Evolutionary conservation across 2,329 filamentous ascomycete genomes (phyloP), one percentile per base, ranked within the genome.

Genomic region (Akanthomyces uredinophilus): DNA sequence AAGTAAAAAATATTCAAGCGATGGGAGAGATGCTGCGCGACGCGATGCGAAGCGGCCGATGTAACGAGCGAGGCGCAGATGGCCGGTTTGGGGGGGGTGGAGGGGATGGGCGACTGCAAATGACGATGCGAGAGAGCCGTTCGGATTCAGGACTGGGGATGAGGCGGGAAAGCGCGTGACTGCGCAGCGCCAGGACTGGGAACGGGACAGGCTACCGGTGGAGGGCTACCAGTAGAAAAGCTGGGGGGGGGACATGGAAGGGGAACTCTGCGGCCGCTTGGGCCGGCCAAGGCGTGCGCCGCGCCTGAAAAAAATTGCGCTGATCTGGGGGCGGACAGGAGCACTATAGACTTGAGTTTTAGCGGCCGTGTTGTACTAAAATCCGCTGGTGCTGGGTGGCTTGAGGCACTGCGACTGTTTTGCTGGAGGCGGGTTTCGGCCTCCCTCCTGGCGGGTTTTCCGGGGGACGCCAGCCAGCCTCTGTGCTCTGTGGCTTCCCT

Each of bases 161-260:
- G 64, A 65, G 71, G 69, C 72, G 72, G 70, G 70, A 73, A 74
- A 73, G 72, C 72, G 72, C 72, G 72, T 74, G 72, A 74, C 72
- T 69, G 64, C 67, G 66, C 64, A 63, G 67, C 41, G 46, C 35
- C 22, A 16, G 37, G 37, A 16, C 32, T 37, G 32, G 32, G 37
- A 27, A n/a, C 24, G 24, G 22, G 18, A 32, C 22, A 55, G 55
- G 56, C 56, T 13, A 24, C 13, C 0, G 32, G 13, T 20, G 37
- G 22, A 14, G 35, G 27, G 27, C 27, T 29, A 35, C 32, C 32
- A 32, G 29, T 35, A 35, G 32, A 35, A 32, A 52, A 39, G 50
- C 20, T 18, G 50, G 50, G 50, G 50, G 50, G 32, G 49, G 27
- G 29, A 27, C 22, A 47, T 27, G 44, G 47, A 50, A 32, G 47